Evolutionary conservation across 768 basidiomycete species (phyloP), one percentile per base, ranked within the genome.

Genomic region (Phylloporus sp.): DNA sequence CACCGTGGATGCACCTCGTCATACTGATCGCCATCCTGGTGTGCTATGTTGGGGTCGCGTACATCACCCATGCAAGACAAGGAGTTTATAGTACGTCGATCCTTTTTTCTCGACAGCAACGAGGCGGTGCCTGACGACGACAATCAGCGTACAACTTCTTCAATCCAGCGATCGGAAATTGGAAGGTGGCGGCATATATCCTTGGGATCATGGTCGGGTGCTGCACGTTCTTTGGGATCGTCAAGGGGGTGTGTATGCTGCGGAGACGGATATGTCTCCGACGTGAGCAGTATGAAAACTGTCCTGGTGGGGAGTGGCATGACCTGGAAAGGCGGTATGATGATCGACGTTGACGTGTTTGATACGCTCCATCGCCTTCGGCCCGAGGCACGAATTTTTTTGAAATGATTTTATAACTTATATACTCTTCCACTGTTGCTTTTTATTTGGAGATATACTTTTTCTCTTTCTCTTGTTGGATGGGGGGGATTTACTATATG

Each of bases 121-220:
- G 18, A 26, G 27, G 14, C n/a, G 18, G 24, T 14, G 7, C 39
- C 8, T 58, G 28, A 60, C 33, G 37, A 44, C 10, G 14, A 34
- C 13, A 13, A n/a, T 18, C 48, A 86, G 84, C 78, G 1, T 88
- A 87, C 61, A 38, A 60, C 11, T 88, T 87, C 70, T 75, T 88
- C 8, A 60, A 86, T 54, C 84, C 86, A 0, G 20, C 52, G 8
- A 63, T 57, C 14, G 60, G 77, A 46, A 60, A 66, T 20, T 68
- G 54, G 5, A 55, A 70, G 27, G 67, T 87, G 36, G 81, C 80
- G 0, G 80, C 62, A 0, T 87, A 86, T 59, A 79, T 86, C 55
- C 18, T 81, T 31, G 83, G 81, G 4, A 82, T 86, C 47, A 71
- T 63, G 3, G 56, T 72, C 5, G 83, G 70, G 0, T 77, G 77